Percentiles rank a stretch among this genome's conserved stretches.
Evolutionary conservation across 2,329 filamentous ascomycete genomes (phyloP).

Genomic region (Clonostachys rhizophaga): DNA sequence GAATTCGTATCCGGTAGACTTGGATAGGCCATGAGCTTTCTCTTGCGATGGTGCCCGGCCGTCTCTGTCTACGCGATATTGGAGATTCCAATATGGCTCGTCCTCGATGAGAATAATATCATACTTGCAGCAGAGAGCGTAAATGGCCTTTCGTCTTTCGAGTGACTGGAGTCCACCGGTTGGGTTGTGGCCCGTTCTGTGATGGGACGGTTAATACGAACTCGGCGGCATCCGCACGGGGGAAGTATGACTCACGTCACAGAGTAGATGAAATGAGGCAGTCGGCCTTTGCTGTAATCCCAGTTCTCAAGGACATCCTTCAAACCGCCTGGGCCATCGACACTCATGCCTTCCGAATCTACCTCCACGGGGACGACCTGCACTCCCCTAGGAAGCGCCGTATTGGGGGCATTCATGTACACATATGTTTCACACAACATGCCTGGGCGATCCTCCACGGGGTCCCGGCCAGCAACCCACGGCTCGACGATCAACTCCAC

Average conservation of each 20-base stretch:
- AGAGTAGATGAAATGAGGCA: constrained; percentile 84
- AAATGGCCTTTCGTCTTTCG: constrained; percentile 71
- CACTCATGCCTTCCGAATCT: constrained; percentile 77
- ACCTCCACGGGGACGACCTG: constrained; percentile 71
- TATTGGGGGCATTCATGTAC: constrained; percentile 72
- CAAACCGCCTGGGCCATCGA: constrained; percentile 67
- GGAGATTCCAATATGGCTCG: constrained; percentile 93
- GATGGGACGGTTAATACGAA: background rate
- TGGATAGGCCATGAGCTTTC: constrained; percentile 22
- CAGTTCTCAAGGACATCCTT: constrained; percentile 77
- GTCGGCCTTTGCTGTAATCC: constrained; percentile 68
- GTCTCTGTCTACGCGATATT: constrained; percentile 69
- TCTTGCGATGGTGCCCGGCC: constrained; percentile 18
- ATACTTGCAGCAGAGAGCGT: constrained; percentile 77
- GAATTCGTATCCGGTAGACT: constrained; percentile 64
- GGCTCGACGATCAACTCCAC: constrained; percentile 71
- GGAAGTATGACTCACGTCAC: constrained; percentile 62
- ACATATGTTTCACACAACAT: constrained; percentile 76
- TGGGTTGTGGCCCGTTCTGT: constrained; percentile 70
- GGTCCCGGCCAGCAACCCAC: constrained; percentile 67
- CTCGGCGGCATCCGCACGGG: too few species aligned
- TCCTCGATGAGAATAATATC: constrained; percentile 92
- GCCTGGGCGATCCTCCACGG: constrained; percentile 65
- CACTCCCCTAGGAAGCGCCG: constrained; percentile 62
- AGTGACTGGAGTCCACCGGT: constrained; percentile 73